Percentiles rank a stretch among this genome's conserved stretches.
phyloP scores from a whole-genome alignment of 2,329 filamentous ascomycete genomes.

The Neonectria ditissima region DNA sequence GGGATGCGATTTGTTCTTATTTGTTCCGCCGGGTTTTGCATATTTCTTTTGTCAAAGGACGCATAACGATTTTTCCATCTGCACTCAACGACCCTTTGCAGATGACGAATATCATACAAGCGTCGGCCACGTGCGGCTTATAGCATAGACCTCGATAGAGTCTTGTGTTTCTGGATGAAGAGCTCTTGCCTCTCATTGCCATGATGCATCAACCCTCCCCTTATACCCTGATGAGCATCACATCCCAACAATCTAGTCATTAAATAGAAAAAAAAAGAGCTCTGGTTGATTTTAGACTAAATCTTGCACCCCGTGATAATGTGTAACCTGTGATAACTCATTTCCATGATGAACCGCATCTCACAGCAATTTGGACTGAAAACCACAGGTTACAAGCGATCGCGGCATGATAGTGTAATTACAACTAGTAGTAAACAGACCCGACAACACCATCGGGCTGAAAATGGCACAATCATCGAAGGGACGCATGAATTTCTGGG shows the following conservation, averaged over 20 bases:
- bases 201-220: conserved; percentile 37
- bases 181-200: conserved; percentile 32
- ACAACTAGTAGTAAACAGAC: no score
- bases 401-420: no score
- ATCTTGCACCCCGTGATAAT: no score
- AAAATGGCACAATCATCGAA: not conserved
- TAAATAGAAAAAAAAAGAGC: conserved; percentile 30
- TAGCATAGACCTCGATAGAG: conserved; percentile 32
- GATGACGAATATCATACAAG: conserved; percentile 27
- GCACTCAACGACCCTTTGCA: conserved; percentile 36
- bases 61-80: conserved; percentile 32
- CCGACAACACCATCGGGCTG: not conserved
- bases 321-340: no score
- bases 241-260: conserved; percentile 38
- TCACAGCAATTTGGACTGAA: not conserved
- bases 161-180: conserved; percentile 28
- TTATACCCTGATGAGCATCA: conserved; percentile 50
- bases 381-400: no score
- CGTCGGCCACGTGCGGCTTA: conserved; percentile 24
- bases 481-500: not conserved
- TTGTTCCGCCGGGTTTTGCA: conserved; percentile 5
- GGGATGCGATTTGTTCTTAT: not conserved
- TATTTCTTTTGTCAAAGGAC: conserved; percentile 32
- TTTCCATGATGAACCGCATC: not conserved
- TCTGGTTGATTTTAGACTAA: conserved; percentile 9